Evolutionary conservation across 2,329 filamentous ascomycete species (phyloP), one percentile per base, ranked within the genome.

Genomic region (Colletotrichum sp.): DNA sequence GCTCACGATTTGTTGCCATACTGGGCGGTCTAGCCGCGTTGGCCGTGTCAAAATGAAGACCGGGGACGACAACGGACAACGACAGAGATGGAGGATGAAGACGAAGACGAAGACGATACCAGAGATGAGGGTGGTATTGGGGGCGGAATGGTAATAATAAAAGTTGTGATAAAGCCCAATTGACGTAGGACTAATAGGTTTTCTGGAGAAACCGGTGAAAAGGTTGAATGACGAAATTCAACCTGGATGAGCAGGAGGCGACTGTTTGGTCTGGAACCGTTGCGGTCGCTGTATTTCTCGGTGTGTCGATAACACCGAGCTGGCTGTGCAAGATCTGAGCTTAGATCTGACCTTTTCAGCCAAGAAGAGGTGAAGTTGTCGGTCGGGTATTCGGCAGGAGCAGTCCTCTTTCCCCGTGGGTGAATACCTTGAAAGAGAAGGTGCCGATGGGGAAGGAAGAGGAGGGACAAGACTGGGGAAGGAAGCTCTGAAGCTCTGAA

Each of bases 1-100:
- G 67, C 8, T 67, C 66, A 26, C 72, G 71, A 24, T 75, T 75
- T 28, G 55, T 59, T 10, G 71, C n/a, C 75, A 77, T 77, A 13
- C 2, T 71, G 66, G 24, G 62, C 52, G 34, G 44, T 8, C 3
- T 24, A 15, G 63, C 63, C 74, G 67, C 1, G 28, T 21, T 21
- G 34, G 71, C 57, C 57, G n/a, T 30, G 32, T 32, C 34, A 21
- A 21, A 49, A 69, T 34, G 68, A 55, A 69, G 34, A 69, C 44
- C 59, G 70, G 44, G 39, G n/a, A 30, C 59, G 34, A n/a, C 5
- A 6, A 16, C 21, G 21, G 26, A 36, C 15, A 21, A 15, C 16
- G 16, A 18, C 24, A 12, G 52, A 28, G 8, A 21, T 16, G 9
- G n/a, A 34, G 28, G 39, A 57, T 10, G 5, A 44, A 12, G 39